Percentiles rank a stretch among this genome's conserved stretches.
phyloP scores from a whole-genome alignment of 495 filamentous ascomycete species.

The Umbilicaria muhlenbergii region DNA sequence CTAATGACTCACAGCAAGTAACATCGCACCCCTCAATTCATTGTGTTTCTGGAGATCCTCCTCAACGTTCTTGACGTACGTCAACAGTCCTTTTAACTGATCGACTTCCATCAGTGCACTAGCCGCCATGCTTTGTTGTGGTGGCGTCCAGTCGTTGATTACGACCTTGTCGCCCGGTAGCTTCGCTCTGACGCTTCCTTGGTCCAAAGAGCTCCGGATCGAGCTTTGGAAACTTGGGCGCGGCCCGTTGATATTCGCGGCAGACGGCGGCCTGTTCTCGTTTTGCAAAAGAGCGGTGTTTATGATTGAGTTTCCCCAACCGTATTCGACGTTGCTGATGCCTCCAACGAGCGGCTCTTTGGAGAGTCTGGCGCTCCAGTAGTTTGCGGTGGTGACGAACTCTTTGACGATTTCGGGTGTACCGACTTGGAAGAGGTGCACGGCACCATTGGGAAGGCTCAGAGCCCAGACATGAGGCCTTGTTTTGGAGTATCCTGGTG shows the following conservation, averaged over 20 bases:
- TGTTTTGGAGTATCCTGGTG: constrained; percentile 82
- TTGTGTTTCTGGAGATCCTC: constrained; percentile 78
- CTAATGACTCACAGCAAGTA: constrained; percentile 46
- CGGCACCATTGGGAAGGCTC: constrained; percentile 80
- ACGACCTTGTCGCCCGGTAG: constrained; percentile 75
- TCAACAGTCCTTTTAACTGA: constrained; percentile 56
- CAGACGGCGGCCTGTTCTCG: constrained; percentile 31
- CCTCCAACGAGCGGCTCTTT: constrained; percentile 85
- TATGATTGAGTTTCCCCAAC: constrained; percentile 83
- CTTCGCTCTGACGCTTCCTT: constrained; percentile 40
- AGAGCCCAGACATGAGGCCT: constrained; percentile 91
- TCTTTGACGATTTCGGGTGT: constrained; percentile 90
- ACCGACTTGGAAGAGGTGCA: constrained; percentile 94
- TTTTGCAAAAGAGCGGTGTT: constrained; percentile 49
- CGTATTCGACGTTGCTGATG: constrained; percentile 94
- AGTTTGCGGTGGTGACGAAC: constrained; percentile 90
- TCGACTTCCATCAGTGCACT: constrained; percentile 62
- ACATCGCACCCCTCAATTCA: constrained; percentile 67
- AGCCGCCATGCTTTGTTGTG: constrained; percentile 74
- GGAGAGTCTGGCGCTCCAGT: constrained; percentile 88
- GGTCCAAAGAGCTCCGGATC: constrained; percentile 57
- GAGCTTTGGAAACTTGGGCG: constrained; percentile 56
- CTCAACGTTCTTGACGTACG: constrained; percentile 75
- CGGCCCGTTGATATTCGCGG: constrained; percentile 20
- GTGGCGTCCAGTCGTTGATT: constrained; percentile 90